These are phyloP conservation scores for Inonotus hispidus DNA, from an alignment of 1,284 basidiomycete genomes.

Conservation along the genomic window DNA sequence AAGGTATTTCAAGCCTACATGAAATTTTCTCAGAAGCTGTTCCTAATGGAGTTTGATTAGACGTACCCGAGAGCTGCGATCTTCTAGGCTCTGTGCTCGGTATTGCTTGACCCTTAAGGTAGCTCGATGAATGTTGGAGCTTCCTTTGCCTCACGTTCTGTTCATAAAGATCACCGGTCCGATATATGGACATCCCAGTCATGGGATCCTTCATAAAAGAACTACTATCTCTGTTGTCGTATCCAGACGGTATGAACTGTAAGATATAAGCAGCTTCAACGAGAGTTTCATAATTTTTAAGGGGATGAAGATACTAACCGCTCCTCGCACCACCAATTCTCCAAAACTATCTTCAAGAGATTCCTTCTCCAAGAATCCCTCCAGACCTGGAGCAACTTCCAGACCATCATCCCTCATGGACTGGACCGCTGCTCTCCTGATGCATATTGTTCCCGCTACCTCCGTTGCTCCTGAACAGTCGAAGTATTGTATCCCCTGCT, in stretches of 20 bases:
- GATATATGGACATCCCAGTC: conserved; percentile 8
- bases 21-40: neutral
- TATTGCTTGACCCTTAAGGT: neutral
- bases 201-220: conserved; percentile 4
- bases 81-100: neutral
- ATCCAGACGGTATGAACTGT: conserved; percentile 10
- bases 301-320: neutral
- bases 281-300: neutral
- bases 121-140: neutral
- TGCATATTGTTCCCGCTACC: conserved; percentile 16
- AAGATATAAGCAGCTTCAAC: neutral
- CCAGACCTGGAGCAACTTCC: conserved; percentile 2
- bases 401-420: neutral
- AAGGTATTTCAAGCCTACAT: conserved; percentile 13
- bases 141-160: neutral
- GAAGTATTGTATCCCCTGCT: conserved; percentile 5
- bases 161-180: conserved; percentile 18
- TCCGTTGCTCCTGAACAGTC: conserved; percentile 20
- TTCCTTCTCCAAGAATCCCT: conserved; percentile 11
- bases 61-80: neutral
- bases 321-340: conserved; percentile 17
- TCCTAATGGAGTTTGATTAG: neutral
- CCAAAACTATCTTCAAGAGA: conserved; percentile 4
- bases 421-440: neutral
- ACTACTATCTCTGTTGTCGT: neutral